Base-by-base conservation (phyloP, 345 rosid species). In the Microthlaspi erraticum region DNA sequence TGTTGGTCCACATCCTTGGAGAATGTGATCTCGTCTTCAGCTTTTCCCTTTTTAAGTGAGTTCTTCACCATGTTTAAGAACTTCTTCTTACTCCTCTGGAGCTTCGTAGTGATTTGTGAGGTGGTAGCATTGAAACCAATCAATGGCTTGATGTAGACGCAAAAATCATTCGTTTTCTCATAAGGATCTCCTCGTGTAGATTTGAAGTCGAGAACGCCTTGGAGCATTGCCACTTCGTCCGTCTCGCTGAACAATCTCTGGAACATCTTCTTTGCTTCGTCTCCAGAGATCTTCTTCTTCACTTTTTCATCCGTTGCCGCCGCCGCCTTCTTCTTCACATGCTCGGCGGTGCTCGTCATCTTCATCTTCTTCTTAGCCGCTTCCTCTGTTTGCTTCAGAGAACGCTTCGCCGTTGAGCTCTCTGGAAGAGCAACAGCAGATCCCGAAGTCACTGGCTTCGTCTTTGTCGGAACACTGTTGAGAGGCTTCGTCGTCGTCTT, bases 181-280 rank as follows among this genome's bases (percentile, higher is more conserved):
- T 57, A 26, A 2, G 84, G 83, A 20, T 81, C 72, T 3, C 87
- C 84, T 58, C 70, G 81, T 6, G 67, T 79, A 10, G 74, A 61
- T 0, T 56, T 57, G 37, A 66, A 85, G 7, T 80, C 84, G 9
- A 74, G 66, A 26, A 83, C 32, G 8, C 87, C 90, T 64, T 77
- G 72, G 34, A 85, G 52, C 37, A 85, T 51, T 0, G 78, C 82
- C 11, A 85, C 64, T 43, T 82, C 90, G 61, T 85, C 86, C 0
- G 75, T 78, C 71, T 86, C 86, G 18, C 83, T 82, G 77, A 83
- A 82, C 43, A 81, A 32, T 6, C 87, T 61, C 60, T 81, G 87
- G 17, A 83, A 83, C 57, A 81, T 67, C 53, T 74, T 75, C 70
- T 81, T 83, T 0, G 74, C 68, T 10, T 83, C 87, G 32, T 83